Evolutionary conservation across 2,329 filamentous ascomycete species (phyloP), one percentile per base, ranked within the genome.

Genomic region (Torrubiellomyces zombiae): DNA sequence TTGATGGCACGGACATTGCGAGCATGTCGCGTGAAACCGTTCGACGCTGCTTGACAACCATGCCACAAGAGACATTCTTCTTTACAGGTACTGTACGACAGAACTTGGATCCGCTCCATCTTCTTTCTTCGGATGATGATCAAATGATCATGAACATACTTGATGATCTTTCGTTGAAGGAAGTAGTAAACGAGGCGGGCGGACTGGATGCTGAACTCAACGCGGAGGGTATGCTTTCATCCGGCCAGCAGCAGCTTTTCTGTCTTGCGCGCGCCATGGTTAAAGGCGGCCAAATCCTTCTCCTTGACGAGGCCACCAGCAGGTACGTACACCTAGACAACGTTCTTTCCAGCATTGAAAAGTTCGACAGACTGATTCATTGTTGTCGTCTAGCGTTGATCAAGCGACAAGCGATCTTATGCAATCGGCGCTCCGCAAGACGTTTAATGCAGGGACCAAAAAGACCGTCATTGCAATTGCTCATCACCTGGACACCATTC

Each of bases 1-100:
- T 67, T 7, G 62, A 67, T 26, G 50, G 45, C 1, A 29, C 61
- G 2, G 52, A 62, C 20, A 30, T 44, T 3, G 27, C 37, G 0
- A 34, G 23, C 2, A 20, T 48, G 3, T 28, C 35, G 0, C 31
- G 38, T 7, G 23, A 36, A 4, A 26, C 28, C 8, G 23, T 50
- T 0, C 38, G 45, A 1, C 28, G 35, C 3, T 27, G 38, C 2
- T 41, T 67, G 4, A 53, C 55, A 12, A 49, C 50, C 2, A 42
- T 67, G 1, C 53, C 64, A 0, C 64, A 69, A 39, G 62, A 67
- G 21, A 47, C 60, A 1, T 55, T 63, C 26, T 50, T 63, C 9
- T 42, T 68, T 6, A 50, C 51, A 2, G 61, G 59, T 2, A 57
- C 45, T 0, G 40, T 69, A 3, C 52, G 60, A 1, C 40, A 46